A percentile compares a stretch with the other conserved stretches of the same genome.
These are phyloP conservation scores for Gossypium anomalum DNA, from an alignment of 345 rosid genomes.

Conservation along the genomic window DNA sequence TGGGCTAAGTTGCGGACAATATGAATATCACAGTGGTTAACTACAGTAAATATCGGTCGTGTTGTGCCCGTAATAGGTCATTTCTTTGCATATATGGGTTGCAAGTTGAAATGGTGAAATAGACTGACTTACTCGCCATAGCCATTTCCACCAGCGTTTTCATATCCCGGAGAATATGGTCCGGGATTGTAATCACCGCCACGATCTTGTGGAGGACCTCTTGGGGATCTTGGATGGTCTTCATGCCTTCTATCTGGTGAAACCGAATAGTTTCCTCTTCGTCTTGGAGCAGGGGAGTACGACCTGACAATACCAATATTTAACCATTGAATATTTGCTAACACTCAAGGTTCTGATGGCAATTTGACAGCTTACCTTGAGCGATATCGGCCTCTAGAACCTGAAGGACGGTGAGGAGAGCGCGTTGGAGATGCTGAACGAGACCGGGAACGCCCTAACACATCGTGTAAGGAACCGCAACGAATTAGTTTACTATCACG, in stretches of 20 bases:
- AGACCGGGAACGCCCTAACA: conserved; percentile 75
- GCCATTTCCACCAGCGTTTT: conserved; percentile 40
- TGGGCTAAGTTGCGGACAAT: too few relatives aligned
- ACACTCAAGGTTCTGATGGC: not conserved
- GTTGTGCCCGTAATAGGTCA: too few relatives aligned
- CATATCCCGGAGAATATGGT: conserved; percentile 66
- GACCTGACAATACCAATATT: conserved; percentile 45
- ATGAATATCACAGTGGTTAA: not conserved
- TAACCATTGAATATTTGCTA: not conserved
- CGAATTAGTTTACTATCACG: not conserved
- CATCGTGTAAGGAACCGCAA: conserved; percentile 2
- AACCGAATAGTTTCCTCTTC: conserved; percentile 53
- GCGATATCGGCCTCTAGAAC: conserved; percentile 71
- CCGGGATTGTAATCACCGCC: conserved; percentile 42
- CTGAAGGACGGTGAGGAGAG: conserved; percentile 63
- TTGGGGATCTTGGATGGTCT: conserved; percentile 61
- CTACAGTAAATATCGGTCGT: not conserved
- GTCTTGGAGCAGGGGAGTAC: conserved; percentile 71
- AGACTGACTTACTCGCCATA: conserved; percentile 47
- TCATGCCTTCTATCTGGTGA: conserved; percentile 71
- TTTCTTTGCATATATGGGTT: not conserved
- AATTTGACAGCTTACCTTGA: conserved; percentile 55
- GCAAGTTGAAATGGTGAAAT: not conserved
- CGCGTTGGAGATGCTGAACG: conserved; percentile 70
- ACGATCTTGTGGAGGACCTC: conserved; percentile 68